phyloP scores from a whole-genome alignment of 2,329 filamentous ascomycete species.

The Sporothrix protearum region DNA sequence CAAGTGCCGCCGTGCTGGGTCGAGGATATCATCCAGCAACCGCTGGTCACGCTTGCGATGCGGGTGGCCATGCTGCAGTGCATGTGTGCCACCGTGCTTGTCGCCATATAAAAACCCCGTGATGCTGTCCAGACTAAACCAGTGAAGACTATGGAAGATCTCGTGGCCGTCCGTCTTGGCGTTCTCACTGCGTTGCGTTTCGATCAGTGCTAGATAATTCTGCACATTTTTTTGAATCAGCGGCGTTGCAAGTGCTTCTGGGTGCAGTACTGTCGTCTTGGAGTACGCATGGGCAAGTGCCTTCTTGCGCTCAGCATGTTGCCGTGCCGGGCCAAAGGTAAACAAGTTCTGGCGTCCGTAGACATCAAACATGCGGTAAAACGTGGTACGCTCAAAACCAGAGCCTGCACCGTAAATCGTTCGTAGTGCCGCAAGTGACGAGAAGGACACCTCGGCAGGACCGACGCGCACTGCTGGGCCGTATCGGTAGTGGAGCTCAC shows the following conservation, averaged over 20 bases:
- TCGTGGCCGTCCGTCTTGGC: slow-evolving; percentile 36
- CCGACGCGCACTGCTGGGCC: slow-evolving; percentile 47
- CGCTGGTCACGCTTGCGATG: slow-evolving; percentile 33
- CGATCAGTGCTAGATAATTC: slow-evolving; percentile 21
- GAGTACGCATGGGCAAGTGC: slow-evolving; percentile 51
- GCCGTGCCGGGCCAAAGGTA: slow-evolving; percentile 43
- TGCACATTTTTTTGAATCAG: slow-evolving; percentile 34
- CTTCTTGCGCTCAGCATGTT: slow-evolving; percentile 51
- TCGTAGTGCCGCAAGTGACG: slow-evolving; percentile 44
- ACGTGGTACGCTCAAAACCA: slow-evolving; percentile 47
- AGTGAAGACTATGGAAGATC: slow-evolving; percentile 50
- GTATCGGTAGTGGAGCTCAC: slow-evolving; percentile 44
- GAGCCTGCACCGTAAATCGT: slow-evolving; percentile 54
- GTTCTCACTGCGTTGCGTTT: slow-evolving; percentile 23
- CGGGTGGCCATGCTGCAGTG: slow-evolving; percentile 34
- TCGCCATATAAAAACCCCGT: slow-evolving; percentile 50
- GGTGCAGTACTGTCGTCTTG: slow-evolving; percentile 44
- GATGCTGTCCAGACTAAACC: slow-evolving; percentile 52
- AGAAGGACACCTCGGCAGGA: slow-evolving; percentile 45
- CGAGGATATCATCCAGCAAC: slow-evolving; percentile 47
- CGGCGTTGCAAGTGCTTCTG: slow-evolving; percentile 37
- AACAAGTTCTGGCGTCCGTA: slow-evolving; percentile 53
- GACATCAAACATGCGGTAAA: slow-evolving; percentile 55
- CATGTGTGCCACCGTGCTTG: slow-evolving; percentile 42
- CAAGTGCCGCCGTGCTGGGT: slow-evolving; percentile 44